These are phyloP conservation scores for Marchantia paleacea DNA, from an alignment of 225 moss, liverwort and hornwort species.

Conservation along the genomic window DNA sequence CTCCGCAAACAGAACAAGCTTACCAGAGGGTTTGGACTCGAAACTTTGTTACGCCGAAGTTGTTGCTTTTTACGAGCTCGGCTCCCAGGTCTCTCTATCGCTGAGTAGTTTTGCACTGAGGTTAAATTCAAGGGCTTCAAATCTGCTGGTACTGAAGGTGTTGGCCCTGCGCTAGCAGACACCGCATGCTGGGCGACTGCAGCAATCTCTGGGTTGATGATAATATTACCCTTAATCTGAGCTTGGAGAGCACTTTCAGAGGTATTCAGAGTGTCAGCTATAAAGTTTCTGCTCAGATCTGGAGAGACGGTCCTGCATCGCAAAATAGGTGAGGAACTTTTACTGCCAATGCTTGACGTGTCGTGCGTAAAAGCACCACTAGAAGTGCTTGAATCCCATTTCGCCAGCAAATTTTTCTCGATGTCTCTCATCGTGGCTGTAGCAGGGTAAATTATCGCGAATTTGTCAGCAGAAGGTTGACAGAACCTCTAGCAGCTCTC, in stretches of 20 bases:
- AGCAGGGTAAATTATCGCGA: background rate
- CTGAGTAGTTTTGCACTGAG: background rate
- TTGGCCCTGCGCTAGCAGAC: background rate
- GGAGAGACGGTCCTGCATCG: constrained; percentile 25
- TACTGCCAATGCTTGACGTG: constrained; percentile 6
- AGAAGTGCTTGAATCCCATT: constrained; percentile 10
- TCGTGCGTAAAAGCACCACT: background rate
- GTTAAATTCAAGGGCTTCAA: background rate
- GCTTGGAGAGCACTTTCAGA: background rate
- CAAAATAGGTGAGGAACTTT: constrained; percentile 9
- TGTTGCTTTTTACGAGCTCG: background rate
- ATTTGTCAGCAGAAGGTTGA: background rate
- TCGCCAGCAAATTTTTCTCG: background rate
- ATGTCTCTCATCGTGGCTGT: constrained; percentile 10
- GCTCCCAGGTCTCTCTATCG: no score
- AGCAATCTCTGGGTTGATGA: background rate
- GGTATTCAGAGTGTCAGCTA: background rate
- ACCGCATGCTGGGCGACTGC: background rate
- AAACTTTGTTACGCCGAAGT: background rate
- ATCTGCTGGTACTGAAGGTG: background rate
- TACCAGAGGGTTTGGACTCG: background rate
- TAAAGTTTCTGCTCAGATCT: background rate
- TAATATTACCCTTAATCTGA: background rate
- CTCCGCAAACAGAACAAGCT: background rate
- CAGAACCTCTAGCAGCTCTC: background rate